A percentile compares a stretch with the other conserved stretches of the same genome.
These are phyloP conservation scores for Ceratocystis cubensis DNA, from an alignment of 2,329 filamentous ascomycete species.

Conservation along the genomic window DNA sequence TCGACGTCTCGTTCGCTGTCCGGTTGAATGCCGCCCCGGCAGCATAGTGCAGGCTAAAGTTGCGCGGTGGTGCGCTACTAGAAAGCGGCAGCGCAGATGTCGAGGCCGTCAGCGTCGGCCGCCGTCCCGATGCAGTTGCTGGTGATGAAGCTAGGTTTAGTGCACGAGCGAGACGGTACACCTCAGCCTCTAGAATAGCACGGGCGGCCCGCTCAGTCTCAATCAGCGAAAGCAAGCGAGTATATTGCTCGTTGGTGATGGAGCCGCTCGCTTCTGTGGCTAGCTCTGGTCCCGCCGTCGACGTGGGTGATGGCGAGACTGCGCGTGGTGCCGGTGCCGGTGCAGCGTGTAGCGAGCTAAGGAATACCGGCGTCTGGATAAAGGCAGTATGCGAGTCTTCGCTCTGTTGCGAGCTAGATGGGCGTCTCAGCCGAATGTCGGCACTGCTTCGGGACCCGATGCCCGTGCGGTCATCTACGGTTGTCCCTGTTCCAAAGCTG, in stretches of 20 bases:
- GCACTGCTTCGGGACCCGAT: neutral
- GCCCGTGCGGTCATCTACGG: neutral
- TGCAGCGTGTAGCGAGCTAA: conserved; percentile 33
- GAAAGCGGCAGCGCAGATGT: conserved; percentile 26
- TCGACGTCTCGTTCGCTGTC: neutral
- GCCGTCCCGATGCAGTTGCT: conserved; percentile 27
- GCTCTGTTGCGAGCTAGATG: conserved; percentile 12
- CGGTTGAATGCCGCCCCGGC: neutral
- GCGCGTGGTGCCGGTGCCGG: conserved; percentile 24
- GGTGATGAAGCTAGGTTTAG: conserved; percentile 28
- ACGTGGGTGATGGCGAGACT: conserved; percentile 20
- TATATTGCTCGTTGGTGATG: conserved; percentile 37
- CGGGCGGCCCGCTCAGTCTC: conserved; percentile 45
- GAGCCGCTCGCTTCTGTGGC: conserved; percentile 3
- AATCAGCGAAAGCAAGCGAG: conserved; percentile 39
- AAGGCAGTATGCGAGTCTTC: conserved; percentile 34
- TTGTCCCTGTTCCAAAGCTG: conserved; percentile 4
- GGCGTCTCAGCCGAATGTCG: neutral
- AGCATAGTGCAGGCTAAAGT: conserved; percentile 19
- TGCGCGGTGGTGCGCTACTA: conserved; percentile 33
- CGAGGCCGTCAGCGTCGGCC: conserved; percentile 26
- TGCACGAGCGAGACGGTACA: conserved; percentile 40
- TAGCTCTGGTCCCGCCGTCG: conserved; percentile 7
- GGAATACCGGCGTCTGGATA: conserved; percentile 35
- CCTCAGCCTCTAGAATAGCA: conserved; percentile 42